Evolutionary conservation across 208 protist species (phyloP).

Genomic region (Acanthamoeba castellanii): DNA sequence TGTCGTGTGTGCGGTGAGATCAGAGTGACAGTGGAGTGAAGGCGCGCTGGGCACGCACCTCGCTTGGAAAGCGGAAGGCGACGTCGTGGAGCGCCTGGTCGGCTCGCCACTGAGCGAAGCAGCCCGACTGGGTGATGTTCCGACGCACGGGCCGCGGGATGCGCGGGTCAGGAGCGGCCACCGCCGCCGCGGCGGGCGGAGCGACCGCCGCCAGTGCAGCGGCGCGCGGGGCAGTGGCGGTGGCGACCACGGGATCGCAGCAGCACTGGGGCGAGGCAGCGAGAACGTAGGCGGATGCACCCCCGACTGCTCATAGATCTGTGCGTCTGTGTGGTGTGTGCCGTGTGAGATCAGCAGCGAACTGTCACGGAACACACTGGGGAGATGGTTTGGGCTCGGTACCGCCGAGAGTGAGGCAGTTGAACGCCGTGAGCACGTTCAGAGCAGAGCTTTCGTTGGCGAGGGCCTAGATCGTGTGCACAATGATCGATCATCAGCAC

Average conservation of each 20-base stretch:
- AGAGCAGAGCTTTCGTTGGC: not conserved
- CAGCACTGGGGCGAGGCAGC: not conserved
- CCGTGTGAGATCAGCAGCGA: not conserved
- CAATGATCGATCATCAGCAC: no score
- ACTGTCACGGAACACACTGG: no score
- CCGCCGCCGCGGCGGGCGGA: no score
- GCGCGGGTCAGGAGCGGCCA: not conserved
- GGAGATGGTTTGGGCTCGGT: not conserved
- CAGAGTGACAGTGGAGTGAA: not conserved
- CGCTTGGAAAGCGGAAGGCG: not conserved
- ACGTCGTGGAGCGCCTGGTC: constrained; percentile 12
- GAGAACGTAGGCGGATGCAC: not conserved
- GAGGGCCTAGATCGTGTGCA: not conserved
- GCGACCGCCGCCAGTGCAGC: not conserved
- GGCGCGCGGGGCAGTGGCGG: not conserved
- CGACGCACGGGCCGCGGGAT: not conserved
- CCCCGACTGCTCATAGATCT: constrained; percentile 19
- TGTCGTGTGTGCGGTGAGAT: not conserved
- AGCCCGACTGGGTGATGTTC: not conserved
- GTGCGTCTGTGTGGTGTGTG: not conserved
- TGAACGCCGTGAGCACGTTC: not conserved
- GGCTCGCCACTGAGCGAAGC: not conserved
- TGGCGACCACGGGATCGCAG: not conserved
- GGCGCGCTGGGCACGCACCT: not conserved
- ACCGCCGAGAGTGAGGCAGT: not conserved